These are phyloP conservation scores for Trichoderma afroharzianum DNA, from an alignment of 2,329 filamentous ascomycete genomes.

Conservation along the genomic window DNA sequence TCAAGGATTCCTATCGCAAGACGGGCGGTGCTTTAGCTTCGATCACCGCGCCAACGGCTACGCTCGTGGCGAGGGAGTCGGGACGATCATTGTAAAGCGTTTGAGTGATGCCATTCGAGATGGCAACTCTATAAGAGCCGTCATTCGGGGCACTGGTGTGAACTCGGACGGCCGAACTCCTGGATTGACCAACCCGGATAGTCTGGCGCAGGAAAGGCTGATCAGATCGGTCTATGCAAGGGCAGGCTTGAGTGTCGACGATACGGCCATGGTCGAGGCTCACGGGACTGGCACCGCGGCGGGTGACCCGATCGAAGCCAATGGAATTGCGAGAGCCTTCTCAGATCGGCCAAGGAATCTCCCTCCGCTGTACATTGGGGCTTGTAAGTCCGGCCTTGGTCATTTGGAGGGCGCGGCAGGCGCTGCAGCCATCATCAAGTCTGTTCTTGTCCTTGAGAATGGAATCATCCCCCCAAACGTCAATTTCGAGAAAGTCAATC, in stretches of 20 bases:
- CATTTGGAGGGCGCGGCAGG: constrained; percentile 13
- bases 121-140: constrained; percentile 36
- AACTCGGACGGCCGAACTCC: constrained; percentile 42
- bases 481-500: constrained; percentile 8
- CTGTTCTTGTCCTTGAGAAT: constrained; percentile 5
- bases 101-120: constrained; percentile 41
- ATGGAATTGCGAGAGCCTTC: constrained; percentile 19
- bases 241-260: constrained; percentile 28
- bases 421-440: constrained; percentile 10
- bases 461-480: constrained; percentile 4
- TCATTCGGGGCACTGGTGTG: constrained; percentile 34
- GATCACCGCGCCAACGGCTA: constrained; percentile 46
- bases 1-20: constrained; percentile 3
- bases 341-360: neutral
- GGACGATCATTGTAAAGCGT: constrained; percentile 42
- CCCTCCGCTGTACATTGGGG: constrained; percentile 6
- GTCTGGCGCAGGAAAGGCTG: constrained; percentile 22
- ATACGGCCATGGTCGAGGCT: constrained; percentile 32
- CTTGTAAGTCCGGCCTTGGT: constrained; percentile 1
- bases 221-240: constrained; percentile 29
- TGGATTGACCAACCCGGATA: constrained; percentile 35
- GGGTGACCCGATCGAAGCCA: constrained; percentile 26
- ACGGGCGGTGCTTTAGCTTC: constrained; percentile 27
- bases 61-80: constrained; percentile 39
- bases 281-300: constrained; percentile 40